Percentiles rank a stretch among this genome's conserved stretches.
phyloP scores from a whole-genome alignment of 2,329 filamentous ascomycete species.

The Myriosclerotinia scirpicola region DNA sequence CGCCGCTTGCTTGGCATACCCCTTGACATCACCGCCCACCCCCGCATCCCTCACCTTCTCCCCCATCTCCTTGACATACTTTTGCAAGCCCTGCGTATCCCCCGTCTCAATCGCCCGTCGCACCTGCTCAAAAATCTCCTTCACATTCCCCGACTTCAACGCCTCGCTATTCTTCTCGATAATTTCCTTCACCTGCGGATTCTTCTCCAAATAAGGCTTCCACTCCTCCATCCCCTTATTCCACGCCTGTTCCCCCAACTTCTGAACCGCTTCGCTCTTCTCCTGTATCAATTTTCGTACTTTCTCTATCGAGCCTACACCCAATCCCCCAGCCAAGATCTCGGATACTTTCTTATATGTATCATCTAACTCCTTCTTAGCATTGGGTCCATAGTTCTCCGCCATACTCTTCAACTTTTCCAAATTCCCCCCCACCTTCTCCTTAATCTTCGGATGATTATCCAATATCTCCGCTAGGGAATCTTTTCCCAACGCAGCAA shows the following conservation, averaged over 20 bases:
- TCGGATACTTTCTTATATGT: slow-evolving; percentile 68
- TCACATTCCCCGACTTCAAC: slow-evolving; percentile 65
- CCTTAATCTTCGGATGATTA: slow-evolving; percentile 71
- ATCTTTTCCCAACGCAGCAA: slow-evolving; percentile 62
- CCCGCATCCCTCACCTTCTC: slow-evolving; percentile 59
- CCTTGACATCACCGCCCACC: slow-evolving; percentile 41
- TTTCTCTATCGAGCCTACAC: slow-evolving; percentile 54
- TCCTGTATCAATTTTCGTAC: slow-evolving; percentile 64
- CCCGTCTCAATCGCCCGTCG: slow-evolving; percentile 62
- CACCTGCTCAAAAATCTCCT: slow-evolving; percentile 62
- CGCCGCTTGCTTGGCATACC: slow-evolving; percentile 56
- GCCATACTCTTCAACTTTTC: slow-evolving; percentile 69
- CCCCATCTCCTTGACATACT: slow-evolving; percentile 58
- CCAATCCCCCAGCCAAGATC: slow-evolving; percentile 62
- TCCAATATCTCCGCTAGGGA: slow-evolving; percentile 64
- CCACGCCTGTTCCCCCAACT: slow-evolving; percentile 71
- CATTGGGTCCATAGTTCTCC: slow-evolving; percentile 70
- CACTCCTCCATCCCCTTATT: slow-evolving; percentile 68
- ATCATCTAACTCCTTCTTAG: slow-evolving; percentile 72
- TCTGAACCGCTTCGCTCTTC: slow-evolving; percentile 65
- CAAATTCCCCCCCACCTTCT: slow-evolving; percentile 67
- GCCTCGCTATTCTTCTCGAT: slow-evolving; percentile 68
- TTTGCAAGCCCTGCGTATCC: slow-evolving; percentile 57
- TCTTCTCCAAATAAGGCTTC: slow-evolving; percentile 73
- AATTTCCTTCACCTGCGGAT: slow-evolving; percentile 70